Evolutionary conservation across 805 yeast species (phyloP).

Genomic region (Isabelozyma heimii): DNA sequence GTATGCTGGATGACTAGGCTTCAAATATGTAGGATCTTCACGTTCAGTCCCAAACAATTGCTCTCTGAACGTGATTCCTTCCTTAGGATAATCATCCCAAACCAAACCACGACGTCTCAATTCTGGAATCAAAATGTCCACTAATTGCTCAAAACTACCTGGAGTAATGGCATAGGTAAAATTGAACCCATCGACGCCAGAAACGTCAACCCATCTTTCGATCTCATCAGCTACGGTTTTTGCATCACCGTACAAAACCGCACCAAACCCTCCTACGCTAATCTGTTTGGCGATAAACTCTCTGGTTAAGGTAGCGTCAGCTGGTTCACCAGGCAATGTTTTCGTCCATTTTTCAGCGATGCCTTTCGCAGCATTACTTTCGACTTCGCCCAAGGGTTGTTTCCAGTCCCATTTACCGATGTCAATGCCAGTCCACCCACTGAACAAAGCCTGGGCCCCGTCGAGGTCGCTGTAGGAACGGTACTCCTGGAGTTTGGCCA

Average conservation of each 20-base stretch:
- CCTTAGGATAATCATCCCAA: slow-evolving; percentile 35
- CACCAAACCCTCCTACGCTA: slow-evolving; percentile 28
- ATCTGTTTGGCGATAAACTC: slow-evolving; percentile 26
- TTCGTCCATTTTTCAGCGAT: slow-evolving; percentile 33
- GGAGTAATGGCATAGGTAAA: slow-evolving; percentile 36
- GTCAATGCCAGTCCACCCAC: slow-evolving; percentile 43
- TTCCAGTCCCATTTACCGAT: slow-evolving; percentile 29
- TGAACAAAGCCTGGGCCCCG: slow-evolving; percentile 40
- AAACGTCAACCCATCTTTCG: slow-evolving; percentile 34
- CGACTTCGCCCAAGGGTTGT: slow-evolving; percentile 28
- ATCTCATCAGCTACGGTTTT: slow-evolving; percentile 38
- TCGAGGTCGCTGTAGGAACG: slow-evolving; percentile 33
- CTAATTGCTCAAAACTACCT: slow-evolving; percentile 35
- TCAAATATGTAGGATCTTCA: slow-evolving; percentile 13
- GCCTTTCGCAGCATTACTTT: slow-evolving; percentile 29
- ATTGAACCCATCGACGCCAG: slow-evolving; percentile 44
- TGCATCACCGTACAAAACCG: slow-evolving; percentile 32
- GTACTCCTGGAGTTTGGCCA: slow-evolving; percentile 29
- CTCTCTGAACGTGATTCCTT: slow-evolving; percentile 35
- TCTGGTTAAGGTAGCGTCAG: slow-evolving; percentile 19
- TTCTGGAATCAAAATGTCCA: slow-evolving; percentile 35
- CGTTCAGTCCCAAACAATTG: slow-evolving; percentile 26
- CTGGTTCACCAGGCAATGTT: slow-evolving; percentile 21
- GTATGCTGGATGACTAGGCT: slow-evolving; percentile 15
- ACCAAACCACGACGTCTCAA: slow-evolving; percentile 30